Base-by-base conservation (phyloP, 495 filamentous ascomycete genomes). In the Geopyxis carbonaria region DNA sequence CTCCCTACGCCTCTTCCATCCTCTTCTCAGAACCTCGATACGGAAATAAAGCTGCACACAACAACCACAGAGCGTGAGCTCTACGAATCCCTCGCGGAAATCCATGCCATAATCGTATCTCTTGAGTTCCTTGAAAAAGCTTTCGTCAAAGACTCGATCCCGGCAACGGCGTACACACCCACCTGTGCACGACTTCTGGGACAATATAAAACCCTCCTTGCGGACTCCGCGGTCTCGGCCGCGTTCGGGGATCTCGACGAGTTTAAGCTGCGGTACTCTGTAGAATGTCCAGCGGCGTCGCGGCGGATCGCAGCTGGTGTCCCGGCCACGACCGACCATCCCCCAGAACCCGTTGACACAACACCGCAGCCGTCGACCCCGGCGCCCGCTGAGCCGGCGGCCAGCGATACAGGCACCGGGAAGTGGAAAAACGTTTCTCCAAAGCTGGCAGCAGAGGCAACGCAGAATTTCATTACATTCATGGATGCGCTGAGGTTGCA, bases 381-480 rank as follows among this genome's bases (percentile, higher is more conserved):
- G n/a, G 62, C 71, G 22, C 68, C 66, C 20, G 64, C 67, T 2
- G 57, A 8, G 63, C 75, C 31, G 72, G 78, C 8, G 57, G 70
- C 15, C 67, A 7, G 5, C 13, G 34, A 10, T 8, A 24, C 15
- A 6, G 34, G 34, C 13, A 15, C 16, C 7, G 36, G 36, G 10
- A 29, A 15, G 36, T 39, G 36, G 36, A 39, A 30, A 25, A 39
- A 39, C 30, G 36, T 43, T 27, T 47, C 63, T n/a, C 61, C 61
- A 30, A 60, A 52, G 47, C 59, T 59, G 7, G 51, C 70, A 1
- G 53, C 66, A 31, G 70, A 80, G 34, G 86, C 89, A 3, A 93
- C 89, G 3, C 83, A 95, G 59, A 85, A 93, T 56, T 99, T 99
- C 55, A 95, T 99, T 58, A 99, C 91, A 0, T 86, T 94, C 59